Conservation (phyloP, 2,329 filamentous ascomycete species). For the Talaromyces sp. region DNA sequence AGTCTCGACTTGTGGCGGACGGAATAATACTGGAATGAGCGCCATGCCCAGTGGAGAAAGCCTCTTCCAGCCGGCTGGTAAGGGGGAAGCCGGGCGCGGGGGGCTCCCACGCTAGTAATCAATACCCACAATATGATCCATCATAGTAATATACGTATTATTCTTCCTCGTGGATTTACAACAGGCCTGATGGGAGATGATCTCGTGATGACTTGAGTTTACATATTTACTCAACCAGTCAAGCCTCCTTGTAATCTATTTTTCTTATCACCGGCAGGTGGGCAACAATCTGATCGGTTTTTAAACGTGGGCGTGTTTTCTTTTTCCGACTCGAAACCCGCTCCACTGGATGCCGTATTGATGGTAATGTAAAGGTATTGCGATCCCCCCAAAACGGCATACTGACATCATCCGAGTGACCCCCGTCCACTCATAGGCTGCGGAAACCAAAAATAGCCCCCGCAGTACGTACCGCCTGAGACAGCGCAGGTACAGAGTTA, state of each 20-base stretch:
- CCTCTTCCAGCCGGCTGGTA: slow-evolving; percentile 10
- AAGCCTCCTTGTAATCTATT: not conserved
- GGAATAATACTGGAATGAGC: not conserved
- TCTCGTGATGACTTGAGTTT: not conserved
- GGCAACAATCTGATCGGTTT: not conserved
- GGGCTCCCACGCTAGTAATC: not conserved
- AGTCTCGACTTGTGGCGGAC: too few relatives aligned
- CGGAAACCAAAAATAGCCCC: not conserved
- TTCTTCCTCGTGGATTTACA: not conserved
- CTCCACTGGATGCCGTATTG: not conserved
- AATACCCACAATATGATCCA: not conserved
- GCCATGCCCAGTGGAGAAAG: slow-evolving; percentile 12
- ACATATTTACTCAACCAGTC: not conserved
- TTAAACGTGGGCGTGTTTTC: not conserved
- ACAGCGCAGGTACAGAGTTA: too few relatives aligned
- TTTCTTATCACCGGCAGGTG: not conserved
- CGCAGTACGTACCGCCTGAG: not conserved
- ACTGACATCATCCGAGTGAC: not conserved
- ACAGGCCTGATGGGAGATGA: not conserved
- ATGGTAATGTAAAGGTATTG: not conserved
- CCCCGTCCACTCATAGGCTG: not conserved
- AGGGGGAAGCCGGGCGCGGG: not conserved
- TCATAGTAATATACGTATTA: not conserved
- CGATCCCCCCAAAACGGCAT: not conserved
- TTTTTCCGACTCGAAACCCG: not conserved